Conservation (phyloP, 2,329 filamentous ascomycete genomes). For the Penicillium decumbens region DNA sequence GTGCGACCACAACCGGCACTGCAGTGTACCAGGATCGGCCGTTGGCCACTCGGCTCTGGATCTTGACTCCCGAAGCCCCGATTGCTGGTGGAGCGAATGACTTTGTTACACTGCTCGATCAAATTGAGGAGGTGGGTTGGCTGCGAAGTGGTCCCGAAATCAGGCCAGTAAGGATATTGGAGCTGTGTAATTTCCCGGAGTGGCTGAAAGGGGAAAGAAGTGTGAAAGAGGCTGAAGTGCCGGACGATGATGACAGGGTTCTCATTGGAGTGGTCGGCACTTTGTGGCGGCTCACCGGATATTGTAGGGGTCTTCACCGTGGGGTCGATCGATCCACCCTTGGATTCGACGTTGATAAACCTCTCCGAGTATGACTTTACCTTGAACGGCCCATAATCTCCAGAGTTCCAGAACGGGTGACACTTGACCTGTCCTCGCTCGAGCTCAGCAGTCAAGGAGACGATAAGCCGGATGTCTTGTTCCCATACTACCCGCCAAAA, state of each 20-base stretch:
- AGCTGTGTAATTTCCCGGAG: constrained; percentile 91
- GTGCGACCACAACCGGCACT: constrained; percentile 94
- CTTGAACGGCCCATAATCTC: constrained; percentile 71
- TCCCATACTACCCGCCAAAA: constrained; percentile 99
- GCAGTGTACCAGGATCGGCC: constrained; percentile 88
- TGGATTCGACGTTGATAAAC: constrained; percentile 67
- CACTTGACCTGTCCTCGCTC: constrained; percentile 94
- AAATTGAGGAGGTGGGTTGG: constrained; percentile 80
- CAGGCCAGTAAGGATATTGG: constrained; percentile 94
- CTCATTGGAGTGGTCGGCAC: constrained; percentile 26
- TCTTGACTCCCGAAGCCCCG: constrained; percentile 41
- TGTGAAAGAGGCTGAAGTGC: constrained; percentile 78
- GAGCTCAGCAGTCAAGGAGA: constrained; percentile 92
- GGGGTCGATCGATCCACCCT: constrained; percentile 43
- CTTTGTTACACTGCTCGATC: constrained; percentile 80
- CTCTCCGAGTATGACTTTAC: constrained; percentile 76
- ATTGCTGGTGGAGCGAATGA: constrained; percentile 43
- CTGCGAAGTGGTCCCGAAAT: constrained; percentile 88
- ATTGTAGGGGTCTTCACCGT: neutral
- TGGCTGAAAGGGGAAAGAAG: constrained; percentile 71
- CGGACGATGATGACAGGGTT: constrained; percentile 73
- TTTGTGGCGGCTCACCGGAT: constrained; percentile 16
- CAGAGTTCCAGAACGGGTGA: constrained; percentile 83
- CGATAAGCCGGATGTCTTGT: constrained; percentile 87
- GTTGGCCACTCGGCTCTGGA: constrained; percentile 51